Base-by-base conservation (phyloP, 352 stramenopile species). In the Blastocystis hominis region DNA sequence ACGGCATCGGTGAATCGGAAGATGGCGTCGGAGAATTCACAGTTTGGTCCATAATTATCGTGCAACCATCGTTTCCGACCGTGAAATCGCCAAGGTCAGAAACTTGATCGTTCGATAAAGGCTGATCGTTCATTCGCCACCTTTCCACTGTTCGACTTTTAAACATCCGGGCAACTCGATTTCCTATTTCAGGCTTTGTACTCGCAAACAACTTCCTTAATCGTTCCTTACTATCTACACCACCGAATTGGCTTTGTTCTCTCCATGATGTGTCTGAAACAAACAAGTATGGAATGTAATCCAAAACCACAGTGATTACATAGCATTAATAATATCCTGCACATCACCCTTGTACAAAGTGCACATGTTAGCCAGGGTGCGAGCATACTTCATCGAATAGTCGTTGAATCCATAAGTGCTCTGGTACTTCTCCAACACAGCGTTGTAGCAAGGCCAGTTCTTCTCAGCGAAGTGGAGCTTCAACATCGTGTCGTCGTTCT, bases 321-420 rank as follows among this genome's bases (percentile, higher is more conserved):
- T 86, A 61, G 63, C 59, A 3, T 86, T 86, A 36, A 86, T 17
- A 24, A 86, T 86, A 38, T 86, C 76, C 40, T 36, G 36, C 0
- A 61, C 76, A 24, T 86, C 40, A 24, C 76, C 76, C 15, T 86
- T 86, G 76, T 76, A 76, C 15, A 76, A 13, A 36, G 20, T 75
- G 42, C 76, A 86, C 59, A 86, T 72, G 30, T 72, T 76, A 30
- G 76, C 76, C n/a, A 86, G 47, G 17, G 76, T 76, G 40, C 63
- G 76, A 68, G 76, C 76, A 70, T 86, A 86, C 76, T 86, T 86
- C 63, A 86, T 38, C 56, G 59, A 76, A 24, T 86, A 86, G 1
- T 86, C 76, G 30, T 68, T 86, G 76, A 86, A 86, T 10, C 76
- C 76, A 70, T 86, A 86, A 0, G 46, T 68, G 36, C 53, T 59